Base-by-base conservation (phyloP, 257 asterid genomes). In the Solanum neorickii region DNA sequence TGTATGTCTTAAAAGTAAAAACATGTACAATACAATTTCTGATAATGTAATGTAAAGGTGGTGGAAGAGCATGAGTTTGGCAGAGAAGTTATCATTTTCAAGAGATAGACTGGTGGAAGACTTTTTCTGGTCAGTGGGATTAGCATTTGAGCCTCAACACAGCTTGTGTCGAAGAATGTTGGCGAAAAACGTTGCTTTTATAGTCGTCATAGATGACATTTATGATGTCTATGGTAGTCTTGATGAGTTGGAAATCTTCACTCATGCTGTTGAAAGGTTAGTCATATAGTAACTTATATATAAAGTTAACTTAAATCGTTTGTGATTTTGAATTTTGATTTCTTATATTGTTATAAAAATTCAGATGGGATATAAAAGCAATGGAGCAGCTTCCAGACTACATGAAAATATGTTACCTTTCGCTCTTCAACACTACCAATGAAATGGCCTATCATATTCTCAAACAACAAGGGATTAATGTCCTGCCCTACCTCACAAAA, bases 31-130 rank as follows among this genome's bases (percentile, higher is more conserved):
- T 14, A 47, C 3, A 42, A 44, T 12, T 44, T 44, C 49, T 44
- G 7, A 35, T 35, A 2, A 44, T 49, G 59, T 49, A 15, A 49
- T 49, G 59, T 49, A 49, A 49, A 15, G 96, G 65, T 93, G 94
- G 96, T 92, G 96, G 95, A 85, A 75, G 59, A 33, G 65, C 8
- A 87, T 89, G 39, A 0, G 88, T 12, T 52, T 93, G 0, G 90
- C 92, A 12, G 92, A 92, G 14, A 90, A 89, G 56, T 49, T 92
- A 46, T 89, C 91, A 39, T 92, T 93, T 89, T 93, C 89, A 3
- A 89, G 96, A 83, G 93, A 92, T 86, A 93, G 92, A 4, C 2
- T 93, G 29, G 91, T 92, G 83, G 95, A 91, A 83, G 49, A 83
- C 84, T 91, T 88, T 80, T 83, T 91, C 4, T 90, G 92, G 91